These are phyloP conservation scores for Phytophthora kernoviae DNA, from an alignment of 352 stramenopile genomes.

Conservation along the genomic window DNA sequence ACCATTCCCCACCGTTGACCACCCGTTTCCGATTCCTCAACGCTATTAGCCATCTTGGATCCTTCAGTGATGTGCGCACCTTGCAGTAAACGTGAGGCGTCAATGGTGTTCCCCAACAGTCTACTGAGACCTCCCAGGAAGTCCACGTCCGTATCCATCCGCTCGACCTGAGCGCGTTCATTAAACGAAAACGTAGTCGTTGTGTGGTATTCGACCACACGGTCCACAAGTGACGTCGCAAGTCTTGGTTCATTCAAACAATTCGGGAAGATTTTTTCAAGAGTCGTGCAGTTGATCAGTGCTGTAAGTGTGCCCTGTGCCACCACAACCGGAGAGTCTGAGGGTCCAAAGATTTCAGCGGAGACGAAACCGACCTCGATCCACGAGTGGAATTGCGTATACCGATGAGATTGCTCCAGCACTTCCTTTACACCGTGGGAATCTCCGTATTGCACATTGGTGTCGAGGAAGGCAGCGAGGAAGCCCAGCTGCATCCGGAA, in stretches of 20 bases:
- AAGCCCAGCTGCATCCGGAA: constrained; percentile 64
- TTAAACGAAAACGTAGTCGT: constrained; percentile 53
- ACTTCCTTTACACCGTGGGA: constrained; percentile 41
- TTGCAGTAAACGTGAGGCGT: constrained; percentile 31
- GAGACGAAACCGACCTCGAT: constrained; percentile 43
- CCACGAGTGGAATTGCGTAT: constrained; percentile 59
- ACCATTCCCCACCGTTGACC: constrained; percentile 22
- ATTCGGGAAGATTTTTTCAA: constrained; percentile 56
- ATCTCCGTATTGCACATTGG: constrained; percentile 43
- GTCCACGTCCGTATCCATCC: constrained; percentile 44
- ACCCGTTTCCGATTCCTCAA: constrained; percentile 27
- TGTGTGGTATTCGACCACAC: constrained; percentile 42
- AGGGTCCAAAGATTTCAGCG: constrained; percentile 48
- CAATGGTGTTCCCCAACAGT: constrained; percentile 30
- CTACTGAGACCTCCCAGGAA: constrained; percentile 46
- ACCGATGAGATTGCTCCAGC: constrained; percentile 66
- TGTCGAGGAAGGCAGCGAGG: constrained; percentile 49
- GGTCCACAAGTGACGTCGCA: constrained; percentile 34
- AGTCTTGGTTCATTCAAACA: constrained; percentile 46
- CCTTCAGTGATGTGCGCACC: constrained; percentile 35
- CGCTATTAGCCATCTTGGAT: constrained; percentile 29
- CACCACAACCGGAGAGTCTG: constrained; percentile 60
- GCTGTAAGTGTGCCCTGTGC: constrained; percentile 41
- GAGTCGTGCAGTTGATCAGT: constrained; percentile 38
- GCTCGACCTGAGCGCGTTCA: constrained; percentile 44